Evolutionary conservation across 2,329 filamentous ascomycete species (phyloP).

Genomic region (Colletotrichum musicola): DNA sequence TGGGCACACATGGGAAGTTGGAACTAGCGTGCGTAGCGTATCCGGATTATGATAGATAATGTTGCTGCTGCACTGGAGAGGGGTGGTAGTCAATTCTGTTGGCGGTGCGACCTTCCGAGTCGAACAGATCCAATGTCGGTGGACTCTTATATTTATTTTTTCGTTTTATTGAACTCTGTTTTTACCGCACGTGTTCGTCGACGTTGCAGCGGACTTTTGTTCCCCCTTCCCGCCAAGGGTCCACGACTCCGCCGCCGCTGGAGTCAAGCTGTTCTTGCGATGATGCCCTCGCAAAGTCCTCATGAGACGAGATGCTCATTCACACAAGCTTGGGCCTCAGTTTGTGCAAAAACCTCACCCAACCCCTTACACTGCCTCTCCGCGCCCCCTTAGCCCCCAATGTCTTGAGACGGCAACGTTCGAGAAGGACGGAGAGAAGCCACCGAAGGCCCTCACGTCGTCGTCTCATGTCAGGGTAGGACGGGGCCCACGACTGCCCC

Average conservation of each 20-base stretch:
- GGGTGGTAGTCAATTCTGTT: too few relatives aligned
- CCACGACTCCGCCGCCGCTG: background rate
- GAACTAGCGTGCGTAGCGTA: too few relatives aligned
- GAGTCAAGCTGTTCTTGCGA: background rate
- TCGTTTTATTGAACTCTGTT: too few relatives aligned
- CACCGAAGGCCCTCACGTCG: background rate
- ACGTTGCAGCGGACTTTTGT: background rate
- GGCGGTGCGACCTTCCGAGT: too few relatives aligned
- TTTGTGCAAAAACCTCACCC: background rate
- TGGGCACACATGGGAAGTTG: background rate
- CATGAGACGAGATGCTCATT: background rate
- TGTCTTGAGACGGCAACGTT: slow-evolving; percentile 26
- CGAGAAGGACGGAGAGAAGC: slow-evolving; percentile 23
- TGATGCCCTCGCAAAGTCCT: background rate
- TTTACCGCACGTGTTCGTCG: background rate
- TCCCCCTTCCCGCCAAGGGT: too few relatives aligned
- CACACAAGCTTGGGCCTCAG: too few relatives aligned
- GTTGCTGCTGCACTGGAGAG: background rate
- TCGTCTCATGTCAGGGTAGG: slow-evolving; percentile 34
- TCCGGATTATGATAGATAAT: background rate
- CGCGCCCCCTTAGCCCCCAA: background rate
- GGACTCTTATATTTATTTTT: too few relatives aligned
- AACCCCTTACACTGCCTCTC: background rate
- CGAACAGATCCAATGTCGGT: too few relatives aligned
- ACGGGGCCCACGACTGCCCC: slow-evolving; percentile 28